phyloP scores from a whole-genome alignment of 495 filamentous ascomycete species.

The Lasiosphaeriaceae sp. region DNA sequence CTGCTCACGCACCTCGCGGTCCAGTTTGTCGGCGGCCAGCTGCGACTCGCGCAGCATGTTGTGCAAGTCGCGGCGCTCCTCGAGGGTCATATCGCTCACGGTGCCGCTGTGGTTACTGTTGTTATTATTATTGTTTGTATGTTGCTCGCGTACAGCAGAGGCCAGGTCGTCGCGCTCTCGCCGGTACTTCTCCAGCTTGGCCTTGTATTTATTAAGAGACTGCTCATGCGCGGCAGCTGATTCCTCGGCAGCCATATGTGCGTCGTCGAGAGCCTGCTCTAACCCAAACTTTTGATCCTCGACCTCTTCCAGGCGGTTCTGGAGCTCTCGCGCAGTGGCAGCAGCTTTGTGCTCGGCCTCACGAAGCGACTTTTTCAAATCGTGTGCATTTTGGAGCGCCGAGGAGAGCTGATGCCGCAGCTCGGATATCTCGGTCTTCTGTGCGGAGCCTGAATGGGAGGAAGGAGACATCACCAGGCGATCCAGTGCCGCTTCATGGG shows the following conservation, averaged over 20 bases:
- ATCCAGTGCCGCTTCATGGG: conserved; percentile 41
- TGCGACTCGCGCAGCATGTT: conserved; percentile 65
- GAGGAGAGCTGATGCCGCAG: conserved; percentile 60
- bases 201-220: conserved; percentile 53
- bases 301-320: conserved; percentile 78
- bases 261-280: conserved; percentile 73
- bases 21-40: conserved; percentile 45
- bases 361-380: conserved; percentile 46
- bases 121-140: conserved; percentile 6
- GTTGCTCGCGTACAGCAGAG: conserved; percentile 25
- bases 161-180: conserved; percentile 33
- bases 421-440: conserved; percentile 59
- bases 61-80: conserved; percentile 60
- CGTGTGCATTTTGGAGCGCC: conserved; percentile 56
- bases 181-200: conserved; percentile 46
- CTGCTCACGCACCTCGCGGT: conserved; percentile 39
- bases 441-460: conserved; percentile 41
- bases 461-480: conserved; percentile 31
- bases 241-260: conserved; percentile 68
- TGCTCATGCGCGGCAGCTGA: conserved; percentile 81
- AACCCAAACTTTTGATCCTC: conserved; percentile 87
- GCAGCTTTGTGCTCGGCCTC: conserved; percentile 69
- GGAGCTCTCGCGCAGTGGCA: conserved; percentile 75
- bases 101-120: conserved; percentile 23
- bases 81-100: conserved; percentile 29